Evolutionary conservation across 2,329 filamentous ascomycete genomes (phyloP).

Genomic region (Epichloe sibirici): DNA sequence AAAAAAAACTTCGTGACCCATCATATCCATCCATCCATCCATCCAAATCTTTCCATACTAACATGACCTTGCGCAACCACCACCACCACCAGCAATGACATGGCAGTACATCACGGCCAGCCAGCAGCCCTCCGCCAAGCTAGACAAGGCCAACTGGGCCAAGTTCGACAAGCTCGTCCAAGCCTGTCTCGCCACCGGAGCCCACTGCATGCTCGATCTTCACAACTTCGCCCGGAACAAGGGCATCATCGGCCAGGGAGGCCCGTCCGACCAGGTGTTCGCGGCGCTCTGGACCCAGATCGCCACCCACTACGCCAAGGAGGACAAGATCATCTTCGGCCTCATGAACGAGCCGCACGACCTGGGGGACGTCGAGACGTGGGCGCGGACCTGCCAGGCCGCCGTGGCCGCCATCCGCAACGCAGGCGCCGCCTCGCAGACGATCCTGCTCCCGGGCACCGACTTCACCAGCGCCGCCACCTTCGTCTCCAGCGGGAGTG

Average conservation of each 20-base stretch:
- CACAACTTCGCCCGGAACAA: slow-evolving; percentile 51
- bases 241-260: slow-evolving; percentile 54
- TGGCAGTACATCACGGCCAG: slow-evolving; percentile 50
- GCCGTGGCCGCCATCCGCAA: slow-evolving; percentile 53
- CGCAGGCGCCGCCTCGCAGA: slow-evolving; percentile 50
- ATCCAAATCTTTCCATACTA: too few relatives aligned
- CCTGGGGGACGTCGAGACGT: slow-evolving; percentile 40
- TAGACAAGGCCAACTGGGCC: slow-evolving; percentile 35
- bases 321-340: slow-evolving; percentile 44
- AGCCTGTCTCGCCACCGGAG: slow-evolving; percentile 42
- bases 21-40: too few relatives aligned
- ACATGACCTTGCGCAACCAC: too few relatives aligned
- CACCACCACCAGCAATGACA: slow-evolving; percentile 18
- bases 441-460: slow-evolving; percentile 48
- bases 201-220: slow-evolving; percentile 47
- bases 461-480: slow-evolving; percentile 41
- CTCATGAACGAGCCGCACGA: slow-evolving; percentile 62
- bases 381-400: slow-evolving; percentile 48
- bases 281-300: slow-evolving; percentile 44
- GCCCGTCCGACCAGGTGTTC: slow-evolving; percentile 46
- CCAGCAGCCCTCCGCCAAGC: slow-evolving; percentile 33
- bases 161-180: slow-evolving; percentile 45
- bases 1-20: too few relatives aligned
- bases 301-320: slow-evolving; percentile 44
- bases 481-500: slow-evolving; percentile 37